Conservation (phyloP, 148 eudicot genomes). For the Bassia scoparia region DNA sequence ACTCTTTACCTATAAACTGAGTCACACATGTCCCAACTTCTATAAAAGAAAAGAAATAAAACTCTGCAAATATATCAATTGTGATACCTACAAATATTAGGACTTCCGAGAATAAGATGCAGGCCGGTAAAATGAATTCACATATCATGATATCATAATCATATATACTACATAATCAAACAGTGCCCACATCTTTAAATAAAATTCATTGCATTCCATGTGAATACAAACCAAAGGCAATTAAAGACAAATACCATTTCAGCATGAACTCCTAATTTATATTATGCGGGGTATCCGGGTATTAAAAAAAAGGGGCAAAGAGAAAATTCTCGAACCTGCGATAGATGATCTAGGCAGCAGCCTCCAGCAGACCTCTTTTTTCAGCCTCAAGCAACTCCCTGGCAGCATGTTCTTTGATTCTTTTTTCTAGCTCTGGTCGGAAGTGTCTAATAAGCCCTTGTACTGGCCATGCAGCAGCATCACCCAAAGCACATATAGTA, state of each 20-base stretch:
- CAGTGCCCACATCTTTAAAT: not conserved
- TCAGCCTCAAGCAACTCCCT: constrained; percentile 65
- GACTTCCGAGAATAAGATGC: not conserved
- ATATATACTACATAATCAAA: not conserved
- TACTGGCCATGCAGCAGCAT: constrained; percentile 99
- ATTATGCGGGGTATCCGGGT: not conserved
- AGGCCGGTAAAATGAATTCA: not conserved
- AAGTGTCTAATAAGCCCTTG: constrained; percentile 96
- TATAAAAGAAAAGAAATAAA: too few species aligned
- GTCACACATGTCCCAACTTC: too few species aligned
- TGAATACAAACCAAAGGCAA: not conserved
- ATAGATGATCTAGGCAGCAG: constrained; percentile 47
- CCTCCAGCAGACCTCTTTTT: constrained; percentile 62
- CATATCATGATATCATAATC: too few species aligned
- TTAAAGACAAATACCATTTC: not conserved
- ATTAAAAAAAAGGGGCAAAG: not conserved
- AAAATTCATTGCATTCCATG: not conserved
- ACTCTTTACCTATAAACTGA: too few species aligned
- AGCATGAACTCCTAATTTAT: not conserved
- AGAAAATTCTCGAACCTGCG: constrained; percentile 37
- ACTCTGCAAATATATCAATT: too few species aligned
- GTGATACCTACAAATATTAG: not conserved
- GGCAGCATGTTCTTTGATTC: constrained; percentile 77
- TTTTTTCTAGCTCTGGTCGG: constrained; percentile 87
- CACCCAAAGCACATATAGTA: constrained; percentile 91